These are phyloP conservation scores for Calonectria henricotiae DNA, from an alignment of 2,329 filamentous ascomycete genomes.

Conservation along the genomic window DNA sequence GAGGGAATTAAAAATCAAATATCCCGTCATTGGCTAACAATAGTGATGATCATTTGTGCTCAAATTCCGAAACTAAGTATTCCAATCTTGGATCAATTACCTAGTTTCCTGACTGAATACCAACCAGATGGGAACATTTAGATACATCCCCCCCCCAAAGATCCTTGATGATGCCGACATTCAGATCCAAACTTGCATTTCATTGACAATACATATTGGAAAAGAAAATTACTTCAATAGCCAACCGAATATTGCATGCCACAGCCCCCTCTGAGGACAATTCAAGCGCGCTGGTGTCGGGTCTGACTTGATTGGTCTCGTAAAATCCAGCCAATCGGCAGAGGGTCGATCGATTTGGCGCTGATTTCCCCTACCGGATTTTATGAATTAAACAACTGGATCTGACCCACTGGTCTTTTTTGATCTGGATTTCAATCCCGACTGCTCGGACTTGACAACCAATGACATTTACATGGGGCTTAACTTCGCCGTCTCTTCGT, in stretches of 20 bases:
- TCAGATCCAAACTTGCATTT: no score
- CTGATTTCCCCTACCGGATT: background rate
- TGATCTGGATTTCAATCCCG: slow-evolving; percentile 7
- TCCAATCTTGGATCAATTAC: background rate
- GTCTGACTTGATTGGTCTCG: slow-evolving; percentile 12
- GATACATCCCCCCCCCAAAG: no score
- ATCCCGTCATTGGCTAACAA: background rate
- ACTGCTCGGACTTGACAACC: slow-evolving; percentile 2
- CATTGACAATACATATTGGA: no score
- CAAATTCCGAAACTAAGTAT: background rate
- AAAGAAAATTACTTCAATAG: no score
- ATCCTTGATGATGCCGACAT: no score
- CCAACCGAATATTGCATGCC: background rate
- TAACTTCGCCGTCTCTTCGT: background rate
- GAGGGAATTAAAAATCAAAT: background rate
- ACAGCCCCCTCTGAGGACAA: background rate
- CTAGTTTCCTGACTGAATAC: no score
- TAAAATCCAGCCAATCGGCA: slow-evolving; percentile 4
- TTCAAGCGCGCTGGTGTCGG: background rate
- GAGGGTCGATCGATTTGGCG: background rate
- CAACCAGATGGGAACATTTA: no score
- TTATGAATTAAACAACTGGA: background rate
- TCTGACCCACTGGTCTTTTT: slow-evolving; percentile 5
- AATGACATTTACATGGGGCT: background rate
- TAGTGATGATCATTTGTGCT: background rate